Base-by-base conservation (phyloP, 768 basidiomycete genomes). In the Boletus eberwhitei region DNA sequence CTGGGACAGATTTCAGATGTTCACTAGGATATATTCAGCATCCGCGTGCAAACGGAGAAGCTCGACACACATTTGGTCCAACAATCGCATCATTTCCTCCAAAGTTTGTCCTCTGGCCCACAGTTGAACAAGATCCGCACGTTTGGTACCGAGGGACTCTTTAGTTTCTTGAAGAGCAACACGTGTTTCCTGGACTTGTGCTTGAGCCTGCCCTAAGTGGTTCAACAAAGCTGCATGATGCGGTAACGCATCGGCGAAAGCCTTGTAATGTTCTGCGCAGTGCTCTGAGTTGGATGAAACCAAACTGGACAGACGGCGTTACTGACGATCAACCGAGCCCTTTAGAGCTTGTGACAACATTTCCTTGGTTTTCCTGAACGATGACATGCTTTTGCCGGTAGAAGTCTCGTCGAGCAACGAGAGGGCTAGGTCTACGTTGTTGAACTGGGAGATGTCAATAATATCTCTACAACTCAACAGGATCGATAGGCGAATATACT, bases 81-180 rank as follows among this genome's bases (percentile, higher is more conserved):
- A 68, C n/a, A 98, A 79, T 41, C 84, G 84, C 64, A 95, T 80
- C 93, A 98, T 98, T 71, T 98, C 97, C 64, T 96, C 90, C 19
- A 98, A 73, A n/a, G 83, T 87, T 64, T 95, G 90, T 50, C 90
- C 88, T 63, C 95, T 79, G 34, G 87, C 80, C 87, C 93, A 94
- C 26, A 98, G 76, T 64, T 91, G 93, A 43, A 86, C 92, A 31
- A 96, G 84, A 66, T 95, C 97, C 5, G 90, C 86, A 43, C 93
- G 83, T 68, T 91, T 93, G 61, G 76, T 86, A 17, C 90, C 87
- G 14, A 93, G 73, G 1, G 82, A 77, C 52, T 93, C 91, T 62
- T 90, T 93, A 2, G 87, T 80, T 66, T 93, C 92, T 43, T 84
- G 79, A 22, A 99, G 75, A 17, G 83, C 73, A 9, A 80, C 74